A percentile compares a stretch with the other conserved stretches of the same genome.
Conservation (phyloP, 805 yeast genomes). For the Lipomyces sp. region DNA sequence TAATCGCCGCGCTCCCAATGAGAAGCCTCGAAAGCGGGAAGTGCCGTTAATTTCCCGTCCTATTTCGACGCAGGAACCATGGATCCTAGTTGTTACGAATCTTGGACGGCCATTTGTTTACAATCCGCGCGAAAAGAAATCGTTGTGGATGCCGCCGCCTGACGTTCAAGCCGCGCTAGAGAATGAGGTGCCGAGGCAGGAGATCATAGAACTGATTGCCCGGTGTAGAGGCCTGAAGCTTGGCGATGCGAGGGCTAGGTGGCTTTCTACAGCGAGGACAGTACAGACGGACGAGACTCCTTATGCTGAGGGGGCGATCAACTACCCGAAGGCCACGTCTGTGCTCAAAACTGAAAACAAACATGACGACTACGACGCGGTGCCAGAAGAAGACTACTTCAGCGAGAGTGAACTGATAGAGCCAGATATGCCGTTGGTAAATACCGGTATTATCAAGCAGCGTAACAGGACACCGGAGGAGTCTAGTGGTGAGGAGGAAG, state of each 20-base stretch:
- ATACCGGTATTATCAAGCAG: conserved; percentile 18
- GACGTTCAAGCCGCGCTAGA: conserved; percentile 34
- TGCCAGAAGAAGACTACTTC: no score
- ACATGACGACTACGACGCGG: conserved; percentile 8
- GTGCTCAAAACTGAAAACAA: background rate
- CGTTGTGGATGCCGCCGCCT: conserved; percentile 41
- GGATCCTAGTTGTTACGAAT: conserved; percentile 45
- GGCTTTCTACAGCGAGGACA: background rate
- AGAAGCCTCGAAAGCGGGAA: conserved; percentile 12
- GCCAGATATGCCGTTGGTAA: conserved; percentile 2
- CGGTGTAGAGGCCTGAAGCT: conserved; percentile 40
- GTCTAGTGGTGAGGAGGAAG: conserved; percentile 19
- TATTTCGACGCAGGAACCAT: conserved; percentile 33
- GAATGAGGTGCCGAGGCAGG: conserved; percentile 35
- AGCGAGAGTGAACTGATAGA: conserved; percentile 12
- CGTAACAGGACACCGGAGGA: conserved; percentile 22
- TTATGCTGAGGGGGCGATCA: no score
- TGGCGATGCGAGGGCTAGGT: conserved; percentile 2
- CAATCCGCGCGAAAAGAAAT: conserved; percentile 34
- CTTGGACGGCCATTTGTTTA: conserved; percentile 46
- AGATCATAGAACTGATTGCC: conserved; percentile 39
- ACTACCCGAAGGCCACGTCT: background rate
- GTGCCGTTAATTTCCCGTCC: conserved; percentile 13
- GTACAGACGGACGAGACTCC: no score
- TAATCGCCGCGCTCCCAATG: background rate